Base-by-base conservation (phyloP, 208 protist genomes). In the Crithidia fasciculata region DNA sequence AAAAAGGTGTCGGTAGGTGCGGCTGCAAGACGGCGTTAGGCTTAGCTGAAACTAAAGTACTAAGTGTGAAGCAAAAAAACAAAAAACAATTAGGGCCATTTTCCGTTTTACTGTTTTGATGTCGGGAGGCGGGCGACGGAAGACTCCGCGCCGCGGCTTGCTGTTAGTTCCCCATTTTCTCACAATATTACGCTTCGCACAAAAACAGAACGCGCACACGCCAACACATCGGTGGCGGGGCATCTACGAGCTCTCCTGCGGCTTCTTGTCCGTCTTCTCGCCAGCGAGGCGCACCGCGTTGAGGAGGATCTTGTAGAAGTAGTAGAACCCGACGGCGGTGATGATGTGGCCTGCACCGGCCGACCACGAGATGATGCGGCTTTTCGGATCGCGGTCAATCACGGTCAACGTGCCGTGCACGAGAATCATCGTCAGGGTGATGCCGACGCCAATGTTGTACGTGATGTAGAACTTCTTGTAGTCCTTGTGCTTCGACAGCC, bases 391-490 rank as follows among this genome's bases (percentile, higher is more conserved):
- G 50, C 80, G 82, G 12, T 77, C 83, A 39, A 85, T 12, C 37
- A 86, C 81, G 40, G 80, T 86, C 37, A 91, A 54, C 44, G 82
- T 88, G 47, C 86, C 86, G 62, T 91, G 80, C 8, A 85, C 68
- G 13, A 86, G 56, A 63, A 91, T 84, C 69, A 85, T 78, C 66
- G 77, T 79, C 60, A 91, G 79, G 39, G 86, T 91, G 53, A 84
- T 81, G 60, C 86, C 86, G 43, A 91, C 40, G 12, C 86, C 86
- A 58, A 78, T 76, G 76, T 84, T 85, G 83, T 91, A 91, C 41
- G 65, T 75, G 16, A 69, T 59, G 75, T 91, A 88, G 72, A 91
- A 91, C 74, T 86, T 87, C 69, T 88, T 87, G 80, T 84, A 91
- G 68, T 85, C 68, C 64, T 75, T 73, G 62, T 84, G 80, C 63